phyloP scores from a whole-genome alignment of 2,329 filamentous ascomycete genomes.

The Rhinocladiella similis region DNA sequence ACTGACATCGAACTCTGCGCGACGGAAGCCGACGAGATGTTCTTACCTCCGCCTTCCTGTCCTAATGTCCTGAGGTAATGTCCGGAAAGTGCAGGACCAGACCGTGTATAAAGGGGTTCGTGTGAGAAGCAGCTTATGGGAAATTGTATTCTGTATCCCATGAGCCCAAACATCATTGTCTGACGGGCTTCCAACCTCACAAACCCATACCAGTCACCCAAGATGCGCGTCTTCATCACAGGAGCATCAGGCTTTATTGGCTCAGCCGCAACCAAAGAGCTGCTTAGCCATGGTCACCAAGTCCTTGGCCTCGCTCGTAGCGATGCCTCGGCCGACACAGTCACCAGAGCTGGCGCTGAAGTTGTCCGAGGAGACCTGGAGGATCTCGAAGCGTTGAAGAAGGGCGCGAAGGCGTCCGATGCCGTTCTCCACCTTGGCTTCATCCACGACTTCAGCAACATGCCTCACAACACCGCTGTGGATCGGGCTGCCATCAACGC shows the following conservation, averaged over 20 bases:
- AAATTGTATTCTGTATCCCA: background rate
- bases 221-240: constrained; percentile 43
- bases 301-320: constrained; percentile 45
- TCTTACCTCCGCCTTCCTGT: background rate
- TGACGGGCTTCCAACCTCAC: background rate
- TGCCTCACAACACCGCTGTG: constrained; percentile 27
- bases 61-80: background rate
- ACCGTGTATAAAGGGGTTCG: background rate
- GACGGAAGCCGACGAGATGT: background rate
- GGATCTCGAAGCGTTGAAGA: constrained; percentile 37
- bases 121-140: background rate
- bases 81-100: background rate
- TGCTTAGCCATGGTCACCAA: constrained; percentile 40
- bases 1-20: too few relatives aligned
- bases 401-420: constrained; percentile 36
- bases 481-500: constrained; percentile 41
- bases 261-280: constrained; percentile 39
- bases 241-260: constrained; percentile 49
- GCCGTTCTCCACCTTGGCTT: constrained; percentile 47
- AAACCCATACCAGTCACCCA: background rate
- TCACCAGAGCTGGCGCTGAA: constrained; percentile 37
- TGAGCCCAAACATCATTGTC: background rate
- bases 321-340: constrained; percentile 31
- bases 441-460: constrained; percentile 42
- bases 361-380: constrained; percentile 38